Base-by-base conservation (phyloP, 2,329 filamentous ascomycete species). In the Aureobasidium pullulans region DNA sequence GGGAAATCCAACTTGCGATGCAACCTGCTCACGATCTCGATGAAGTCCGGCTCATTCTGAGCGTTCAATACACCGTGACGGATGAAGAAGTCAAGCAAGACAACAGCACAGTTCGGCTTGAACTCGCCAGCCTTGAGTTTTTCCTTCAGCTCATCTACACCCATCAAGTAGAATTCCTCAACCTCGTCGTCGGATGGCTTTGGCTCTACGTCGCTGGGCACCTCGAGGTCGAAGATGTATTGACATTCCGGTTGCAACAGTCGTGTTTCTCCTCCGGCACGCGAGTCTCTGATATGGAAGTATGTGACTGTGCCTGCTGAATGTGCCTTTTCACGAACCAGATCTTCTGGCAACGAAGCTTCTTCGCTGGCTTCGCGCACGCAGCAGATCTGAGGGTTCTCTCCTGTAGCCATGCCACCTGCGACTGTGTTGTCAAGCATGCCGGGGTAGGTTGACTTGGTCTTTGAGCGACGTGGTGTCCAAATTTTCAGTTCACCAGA, bases 371-470 rank as follows among this genome's bases (percentile, higher is more conserved):
- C 87, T 74, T 99, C 94, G 57, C 93, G 84, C 19, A 96, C 81
- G 56, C 96, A 76, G 70, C 88, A 90, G 69, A 93, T 90, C 50
- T 91, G 87, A 0, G 89, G 88, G 23, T 80, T 80, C 71, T 96
- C 92, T 13, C 86, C 88, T 0, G 89, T 89, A 71, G 87, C 85
- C 65, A 97, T 85, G 0, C 90, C 89, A 3, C 89, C 89, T 0
- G 92, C 94, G 6, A 96, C 94, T 1, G 91, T 91, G 72, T 97
- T 99, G 73, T 99, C 94, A 64, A 99, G 79, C 79, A 96, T 92
- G n/a, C 88, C 82, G 0, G 88, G 87, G 69, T 93, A 99, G 0
- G 91, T 96, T 65, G 89, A 84, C 77, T 97, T 99, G 61, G 78
- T 82, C 53, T 78, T 79, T 11, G 91, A 83, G 9, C 94, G 81